Base-by-base conservation (phyloP, 495 filamentous ascomycete genomes). In the Aspergillus sclerotioniger region DNA sequence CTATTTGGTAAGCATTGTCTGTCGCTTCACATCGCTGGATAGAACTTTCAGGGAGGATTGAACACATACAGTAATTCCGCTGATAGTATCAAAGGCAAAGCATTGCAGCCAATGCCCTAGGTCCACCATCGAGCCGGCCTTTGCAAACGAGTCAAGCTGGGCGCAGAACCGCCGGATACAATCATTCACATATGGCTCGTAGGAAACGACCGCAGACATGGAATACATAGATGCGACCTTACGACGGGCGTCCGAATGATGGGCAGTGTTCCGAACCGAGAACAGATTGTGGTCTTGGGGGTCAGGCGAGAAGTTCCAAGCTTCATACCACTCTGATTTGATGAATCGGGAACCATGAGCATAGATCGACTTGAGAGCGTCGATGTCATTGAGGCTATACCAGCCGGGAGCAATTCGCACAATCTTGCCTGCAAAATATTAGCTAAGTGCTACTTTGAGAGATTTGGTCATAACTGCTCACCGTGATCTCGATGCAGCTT, bases 1-100 rank as follows among this genome's bases (percentile, higher is more conserved):
- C 60, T 62, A 21, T 19, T 45, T 8, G 37, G 31, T 12, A 21
- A 55, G 19, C 31, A 47, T 5, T 21, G 8, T 21, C 10, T 20
- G 2, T 45, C 41, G 16, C n/a, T 13, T 12, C 8, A 31, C 3
- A 50, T 50, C 10, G 15, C n/a, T 29, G 32, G 25, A 25, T 2
- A 5, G 25, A 25, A 25, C 2, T 25, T 5, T 25, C 25, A 2
- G 2, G 25, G 5, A 5, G 2, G 33, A 13, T 35, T 35, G 8
- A 10, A 10, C 33, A 35, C 33, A 28, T 55, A 65, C 50, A n/a
- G 82, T 84, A 59, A 87, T 82, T 59, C 84, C 77, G 25, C 80
- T 80, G 57, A 85, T 84, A 2, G 82, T 78, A 51, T 82, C 80
- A 57, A 80, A 82, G 1, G 79, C 77, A 54, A 76, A 83, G 35